phyloP scores from a whole-genome alignment of 73 alveolate species.

The Symbiodinium natans region DNA sequence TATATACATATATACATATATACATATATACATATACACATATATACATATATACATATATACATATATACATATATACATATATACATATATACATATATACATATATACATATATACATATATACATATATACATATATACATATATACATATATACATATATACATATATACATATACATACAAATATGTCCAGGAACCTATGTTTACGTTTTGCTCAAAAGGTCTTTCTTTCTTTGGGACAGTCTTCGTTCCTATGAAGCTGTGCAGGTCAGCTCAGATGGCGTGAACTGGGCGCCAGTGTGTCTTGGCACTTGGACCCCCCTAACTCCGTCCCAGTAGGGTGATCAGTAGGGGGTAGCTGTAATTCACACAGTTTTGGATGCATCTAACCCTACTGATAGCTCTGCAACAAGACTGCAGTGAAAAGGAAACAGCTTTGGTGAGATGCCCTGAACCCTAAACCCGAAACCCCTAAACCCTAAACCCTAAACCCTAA shows the following conservation, averaged over 20 bases:
- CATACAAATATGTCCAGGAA: no score
- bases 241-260: background rate
- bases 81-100: background rate
- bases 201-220: background rate
- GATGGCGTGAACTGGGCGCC: constrained; percentile 3
- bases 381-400: no score
- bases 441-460: no score
- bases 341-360: no score
- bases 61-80: background rate
- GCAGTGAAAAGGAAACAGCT: no score
- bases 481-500: no score
- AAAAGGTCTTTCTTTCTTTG: background rate
- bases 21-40: background rate
- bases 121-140: background rate
- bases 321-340: no score
- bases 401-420: no score
- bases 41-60: background rate
- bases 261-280: background rate
- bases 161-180: background rate
- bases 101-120: background rate
- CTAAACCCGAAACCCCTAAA: no score
- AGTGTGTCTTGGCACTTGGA: background rate
- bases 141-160: background rate
- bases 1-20: no score
- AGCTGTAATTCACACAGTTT: no score